These are phyloP conservation scores for Lachnellula hyalina DNA, from an alignment of 2,329 filamentous ascomycete genomes.

Conservation along the genomic window DNA sequence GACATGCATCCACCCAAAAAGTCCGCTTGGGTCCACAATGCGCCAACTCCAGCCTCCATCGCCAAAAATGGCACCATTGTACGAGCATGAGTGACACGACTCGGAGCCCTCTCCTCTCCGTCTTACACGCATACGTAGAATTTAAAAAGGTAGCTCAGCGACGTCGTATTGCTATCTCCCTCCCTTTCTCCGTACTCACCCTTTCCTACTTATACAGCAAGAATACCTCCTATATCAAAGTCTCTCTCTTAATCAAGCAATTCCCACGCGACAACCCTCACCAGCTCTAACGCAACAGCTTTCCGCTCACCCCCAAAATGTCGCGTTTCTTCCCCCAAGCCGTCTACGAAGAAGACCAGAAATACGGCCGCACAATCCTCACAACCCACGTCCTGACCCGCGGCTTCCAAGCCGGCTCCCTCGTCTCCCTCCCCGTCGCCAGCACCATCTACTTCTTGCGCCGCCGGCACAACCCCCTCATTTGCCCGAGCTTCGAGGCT, in stretches of 20 bases:
- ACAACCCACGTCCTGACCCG: slow-evolving; percentile 54
- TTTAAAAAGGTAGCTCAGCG: neutral
- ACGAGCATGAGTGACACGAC: too few relatives aligned
- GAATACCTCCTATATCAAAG: neutral
- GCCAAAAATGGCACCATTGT: too few relatives aligned
- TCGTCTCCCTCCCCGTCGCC: slow-evolving; percentile 41
- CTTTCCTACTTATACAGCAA: neutral
- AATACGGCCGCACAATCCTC: slow-evolving; percentile 48
- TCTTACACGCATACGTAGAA: neutral
- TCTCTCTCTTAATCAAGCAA: too few relatives aligned
- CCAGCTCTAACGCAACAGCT: neutral
- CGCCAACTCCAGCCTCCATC: neutral
- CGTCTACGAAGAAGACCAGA: slow-evolving; percentile 59
- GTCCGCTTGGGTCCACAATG: neutral
- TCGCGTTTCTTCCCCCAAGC: slow-evolving; percentile 47
- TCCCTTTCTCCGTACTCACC: neutral
- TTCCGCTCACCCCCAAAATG: slow-evolving; percentile 35
- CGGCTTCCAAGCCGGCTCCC: slow-evolving; percentile 46
- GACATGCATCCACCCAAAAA: neutral
- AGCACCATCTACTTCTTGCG: slow-evolving; percentile 30
- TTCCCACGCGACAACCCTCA: too few relatives aligned
- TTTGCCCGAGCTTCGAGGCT: slow-evolving; percentile 26
- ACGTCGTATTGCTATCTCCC: neutral
- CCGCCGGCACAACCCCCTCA: slow-evolving; percentile 4
- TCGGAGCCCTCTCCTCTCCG: neutral